Conservation (phyloP, 116 monocot species). For the Zostera marina region DNA sequence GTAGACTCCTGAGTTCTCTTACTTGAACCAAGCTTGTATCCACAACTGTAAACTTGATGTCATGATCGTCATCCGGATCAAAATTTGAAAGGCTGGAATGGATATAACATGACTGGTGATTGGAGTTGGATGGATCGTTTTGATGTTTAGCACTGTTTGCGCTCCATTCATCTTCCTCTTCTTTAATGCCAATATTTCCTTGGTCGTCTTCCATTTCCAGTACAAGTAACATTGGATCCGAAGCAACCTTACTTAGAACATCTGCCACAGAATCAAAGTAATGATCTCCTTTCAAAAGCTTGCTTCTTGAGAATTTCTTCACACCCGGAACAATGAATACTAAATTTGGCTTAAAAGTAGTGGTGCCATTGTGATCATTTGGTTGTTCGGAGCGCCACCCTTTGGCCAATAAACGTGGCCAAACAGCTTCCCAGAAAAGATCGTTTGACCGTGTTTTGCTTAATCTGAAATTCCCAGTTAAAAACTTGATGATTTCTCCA, state of each 20-base stretch:
- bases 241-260: conserved; percentile 19
- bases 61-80: conserved; percentile 12
- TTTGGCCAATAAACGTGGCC: conserved; percentile 66
- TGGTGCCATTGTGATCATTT: conserved; percentile 13
- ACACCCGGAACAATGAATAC: conserved; percentile 72
- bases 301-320: conserved; percentile 73
- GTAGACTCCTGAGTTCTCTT: conserved; percentile 58
- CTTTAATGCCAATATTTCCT: background rate
- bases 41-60: conserved; percentile 84
- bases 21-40: conserved; percentile 78
- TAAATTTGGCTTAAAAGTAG: conserved; percentile 24
- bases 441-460: conserved; percentile 77
- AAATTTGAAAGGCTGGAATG: conserved; percentile 20
- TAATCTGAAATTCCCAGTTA: conserved; percentile 74
- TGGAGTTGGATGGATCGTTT: conserved; percentile 13
- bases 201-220: conserved; percentile 25
- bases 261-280: conserved; percentile 65
- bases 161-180: background rate
- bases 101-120: conserved; percentile 20
- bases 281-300: conserved; percentile 58
- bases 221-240: conserved; percentile 57
- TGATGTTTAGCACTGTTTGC: conserved; percentile 1
- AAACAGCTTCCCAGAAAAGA: conserved; percentile 96
- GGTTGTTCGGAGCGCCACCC: conserved; percentile 93
- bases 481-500: conserved; percentile 54